Evolutionary conservation across 2,329 filamentous ascomycete genomes (phyloP).

Genomic region (Cladosporium sp.): DNA sequence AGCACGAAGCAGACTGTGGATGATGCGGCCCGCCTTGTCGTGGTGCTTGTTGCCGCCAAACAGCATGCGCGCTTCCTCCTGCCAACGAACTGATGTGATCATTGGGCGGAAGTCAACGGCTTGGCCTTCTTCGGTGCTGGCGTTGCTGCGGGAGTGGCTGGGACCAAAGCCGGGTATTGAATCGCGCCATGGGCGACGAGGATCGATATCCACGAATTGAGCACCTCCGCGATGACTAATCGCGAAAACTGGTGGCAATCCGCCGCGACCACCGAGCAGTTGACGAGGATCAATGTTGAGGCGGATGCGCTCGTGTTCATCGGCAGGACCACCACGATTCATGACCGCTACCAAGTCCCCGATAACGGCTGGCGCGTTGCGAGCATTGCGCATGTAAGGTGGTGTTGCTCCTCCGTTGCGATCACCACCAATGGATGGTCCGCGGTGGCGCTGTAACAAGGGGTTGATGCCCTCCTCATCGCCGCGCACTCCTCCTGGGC

Average conservation of each 20-base stretch:
- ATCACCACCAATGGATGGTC: conserved; percentile 9
- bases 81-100: conserved; percentile 72
- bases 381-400: conserved; percentile 9
- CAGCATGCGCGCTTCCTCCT: conserved; percentile 82
- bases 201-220: conserved; percentile 26
- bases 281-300: conserved; percentile 10
- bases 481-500: conserved; percentile 34
- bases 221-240: conserved; percentile 8
- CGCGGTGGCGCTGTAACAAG: conserved; percentile 56
- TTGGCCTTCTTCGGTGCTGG: conserved; percentile 60
- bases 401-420: conserved; percentile 4
- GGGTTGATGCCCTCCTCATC: conserved; percentile 83
- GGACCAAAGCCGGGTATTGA: conserved; percentile 46
- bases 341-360: conserved; percentile 10
- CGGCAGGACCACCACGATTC: conserved; percentile 2
- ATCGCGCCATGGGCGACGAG: conserved; percentile 21
- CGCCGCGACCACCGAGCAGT: neutral
- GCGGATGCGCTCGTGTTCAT: conserved; percentile 1
- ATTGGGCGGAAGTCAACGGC: conserved; percentile 70
- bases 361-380: conserved; percentile 8
- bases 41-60: conserved; percentile 62
- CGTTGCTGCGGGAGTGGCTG: conserved; percentile 33
- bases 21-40: conserved; percentile 65
- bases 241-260: conserved; percentile 6
- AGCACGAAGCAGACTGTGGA: conserved; percentile 63